Base-by-base conservation (phyloP, 2,329 filamentous ascomycete genomes). In the Arthroderma uncinatum region DNA sequence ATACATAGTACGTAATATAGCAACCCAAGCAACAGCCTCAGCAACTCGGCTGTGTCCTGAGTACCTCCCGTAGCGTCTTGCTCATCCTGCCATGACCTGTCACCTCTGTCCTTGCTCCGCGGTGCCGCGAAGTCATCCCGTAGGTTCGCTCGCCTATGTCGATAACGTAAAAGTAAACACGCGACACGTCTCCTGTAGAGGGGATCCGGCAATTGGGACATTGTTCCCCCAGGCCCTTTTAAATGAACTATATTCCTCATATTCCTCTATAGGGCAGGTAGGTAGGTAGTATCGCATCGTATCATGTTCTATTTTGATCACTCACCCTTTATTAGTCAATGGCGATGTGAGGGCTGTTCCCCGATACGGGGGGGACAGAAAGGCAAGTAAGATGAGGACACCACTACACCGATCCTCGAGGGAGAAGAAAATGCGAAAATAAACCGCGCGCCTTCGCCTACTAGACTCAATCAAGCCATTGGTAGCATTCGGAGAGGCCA, bases 291-390 rank as follows among this genome's bases (percentile, higher is more conserved):
- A 48, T 48, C n/a, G 44, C 44, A 48, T 28, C 44, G 44, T 48
- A 48, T 48, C 44, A 48, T 48, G 44, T 25, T 48, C 44, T 48
- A 48, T 42, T 42, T 42, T 42, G 39, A 42, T 42, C 39, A 9
- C 39, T 19, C 39, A 42, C n/a, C n/a, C 39, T 7, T 42, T 42
- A 42, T 42, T 33, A 33, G 30, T 33, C 30, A 33, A 33, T 33
- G 30, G 30, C 30, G 30, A 10, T 33, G 30, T 33, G 10, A 33
- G 30, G 6, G 4, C n/a, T n/a, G n/a, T n/a, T n/a, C n/a, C n/a
- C n/a, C n/a, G n/a, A 12, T 39, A 39, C 36, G 8, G 36, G 10
- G 10, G 36, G 36, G 36, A 39, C 7, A 12, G 14, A 14, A 34
- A n/a, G n/a, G n/a, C n/a, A 34, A 34, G 33, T 34, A 5, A 34